Evolutionary conservation across 129 eudicot species (phyloP), one percentile per base, ranked within the genome.

Genomic region (Ambrosia trifida): DNA sequence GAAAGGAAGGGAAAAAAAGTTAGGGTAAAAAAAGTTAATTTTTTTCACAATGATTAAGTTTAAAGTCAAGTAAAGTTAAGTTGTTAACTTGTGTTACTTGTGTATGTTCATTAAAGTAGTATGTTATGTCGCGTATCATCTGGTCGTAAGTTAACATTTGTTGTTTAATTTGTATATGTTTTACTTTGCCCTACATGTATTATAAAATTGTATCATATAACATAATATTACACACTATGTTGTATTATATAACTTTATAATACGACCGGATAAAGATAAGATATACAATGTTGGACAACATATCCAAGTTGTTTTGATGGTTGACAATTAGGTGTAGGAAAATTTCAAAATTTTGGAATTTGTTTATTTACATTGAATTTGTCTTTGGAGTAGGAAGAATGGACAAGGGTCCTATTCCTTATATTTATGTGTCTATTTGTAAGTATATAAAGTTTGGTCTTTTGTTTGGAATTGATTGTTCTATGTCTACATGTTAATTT

Each of bases 391-490:
- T 68, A 59, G 47, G 75, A 28, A 76, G 54, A 70, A 77, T 70
- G 31, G 72, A 28, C 64, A 70, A 69, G 10, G 72, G 76, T 31
- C 66, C 5, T 61, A 33, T 77, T 49, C 56, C 33, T 47, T 17
- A 36, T 60, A 68, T 69, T 36, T 69, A 14, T 17, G 35, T 69
- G 81, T 69, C 66, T 11, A 51, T 77, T 70, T 70, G 59, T 20
- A 70, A 61, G 72, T 77, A 62, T 77, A 63, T 77, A 77, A 62
- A 70, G 66, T 53, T 70, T 70, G 72, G 46, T 77, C 66, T 62
- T 60, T 50, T 67, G 64, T 56, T 47, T 58, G 19, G 24, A 66
- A 50, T 45, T 75, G 13, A 18, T 12, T 24, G 20, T 75, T 20
- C 1, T 10, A 41, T 11, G 69, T 8, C 6, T 35, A 12, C 43